phyloP scores from a whole-genome alignment of 495 filamentous ascomycete species.

The Halenospora varia region DNA sequence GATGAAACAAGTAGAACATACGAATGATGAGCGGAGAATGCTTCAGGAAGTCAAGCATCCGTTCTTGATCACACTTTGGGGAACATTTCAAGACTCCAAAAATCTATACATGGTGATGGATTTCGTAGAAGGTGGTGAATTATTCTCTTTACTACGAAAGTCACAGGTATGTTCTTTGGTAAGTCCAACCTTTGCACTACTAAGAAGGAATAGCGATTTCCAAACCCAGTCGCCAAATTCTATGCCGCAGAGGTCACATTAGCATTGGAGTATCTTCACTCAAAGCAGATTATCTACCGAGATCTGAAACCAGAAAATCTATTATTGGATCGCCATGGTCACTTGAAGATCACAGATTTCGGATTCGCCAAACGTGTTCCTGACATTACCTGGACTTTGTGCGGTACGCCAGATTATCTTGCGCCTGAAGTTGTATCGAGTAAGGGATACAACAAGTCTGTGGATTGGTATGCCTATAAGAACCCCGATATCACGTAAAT shows the following conservation, averaged over 20 bases:
- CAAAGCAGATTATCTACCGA: conserved; percentile 92
- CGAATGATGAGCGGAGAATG: conserved; percentile 96
- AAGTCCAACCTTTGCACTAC: too few relatives aligned
- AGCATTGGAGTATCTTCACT: conserved; percentile 93
- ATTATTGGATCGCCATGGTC: conserved; percentile 90
- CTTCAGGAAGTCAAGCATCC: conserved; percentile 92
- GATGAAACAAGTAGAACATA: conserved; percentile 99
- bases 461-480: conserved; percentile 96
- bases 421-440: conserved; percentile 95
- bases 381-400: conserved; percentile 98
- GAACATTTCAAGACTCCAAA: conserved; percentile 91
- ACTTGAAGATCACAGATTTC: conserved; percentile 98
- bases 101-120: conserved; percentile 99
- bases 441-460: conserved; percentile 98
- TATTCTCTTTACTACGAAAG: conserved; percentile 92
- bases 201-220: conserved; percentile 98
- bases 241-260: conserved; percentile 97
- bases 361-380: conserved; percentile 98
- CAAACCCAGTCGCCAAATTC: conserved; percentile 98
- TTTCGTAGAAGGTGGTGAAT: conserved; percentile 97
- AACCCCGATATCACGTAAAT: not conserved
- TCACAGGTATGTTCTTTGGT: conserved; percentile 71
- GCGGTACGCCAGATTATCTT: conserved; percentile 97
- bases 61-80: conserved; percentile 96
- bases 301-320: conserved; percentile 97